Percentiles rank a stretch among this genome's conserved stretches.
Conservation (phyloP, 2,329 filamentous ascomycete genomes). For the Sporothrix globosa region DNA sequence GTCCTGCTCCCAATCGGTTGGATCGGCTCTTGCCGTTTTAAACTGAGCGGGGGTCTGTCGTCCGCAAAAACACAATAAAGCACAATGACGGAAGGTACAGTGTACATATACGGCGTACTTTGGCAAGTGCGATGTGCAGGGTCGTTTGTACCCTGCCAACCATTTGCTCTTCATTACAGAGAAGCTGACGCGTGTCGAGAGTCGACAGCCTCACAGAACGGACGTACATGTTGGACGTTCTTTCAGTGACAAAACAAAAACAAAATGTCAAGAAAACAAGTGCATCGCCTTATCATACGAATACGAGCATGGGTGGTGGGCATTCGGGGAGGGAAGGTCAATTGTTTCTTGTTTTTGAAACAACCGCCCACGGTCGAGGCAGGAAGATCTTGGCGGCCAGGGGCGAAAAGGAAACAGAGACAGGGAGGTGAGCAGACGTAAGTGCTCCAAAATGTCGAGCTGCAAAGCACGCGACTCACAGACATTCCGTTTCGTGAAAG, state of each 20-base stretch:
- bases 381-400: slow-evolving; percentile 5
- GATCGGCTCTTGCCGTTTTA: slow-evolving; percentile 24
- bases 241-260: too few relatives aligned
- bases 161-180: too few relatives aligned
- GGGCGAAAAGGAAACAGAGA: not conserved
- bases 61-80: not conserved
- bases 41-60: not conserved
- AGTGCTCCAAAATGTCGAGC: not conserved
- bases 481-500: slow-evolving; percentile 4
- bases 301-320: not conserved
- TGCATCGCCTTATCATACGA: not conserved
- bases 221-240: not conserved
- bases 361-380: slow-evolving; percentile 1
- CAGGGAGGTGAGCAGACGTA: too few relatives aligned
- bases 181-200: not conserved
- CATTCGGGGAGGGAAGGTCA: not conserved
- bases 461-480: slow-evolving; percentile 6
- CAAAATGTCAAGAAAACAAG: too few relatives aligned
- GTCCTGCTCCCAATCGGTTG: slow-evolving; percentile 13
- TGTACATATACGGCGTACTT: not conserved
- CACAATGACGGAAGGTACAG: not conserved
- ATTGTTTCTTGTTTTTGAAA: slow-evolving; percentile 4
- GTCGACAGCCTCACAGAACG: not conserved
- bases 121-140: not conserved
- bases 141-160: too few relatives aligned